Base-by-base conservation (phyloP, 2,329 filamentous ascomycete species). In the Stylonectria norvegica region DNA sequence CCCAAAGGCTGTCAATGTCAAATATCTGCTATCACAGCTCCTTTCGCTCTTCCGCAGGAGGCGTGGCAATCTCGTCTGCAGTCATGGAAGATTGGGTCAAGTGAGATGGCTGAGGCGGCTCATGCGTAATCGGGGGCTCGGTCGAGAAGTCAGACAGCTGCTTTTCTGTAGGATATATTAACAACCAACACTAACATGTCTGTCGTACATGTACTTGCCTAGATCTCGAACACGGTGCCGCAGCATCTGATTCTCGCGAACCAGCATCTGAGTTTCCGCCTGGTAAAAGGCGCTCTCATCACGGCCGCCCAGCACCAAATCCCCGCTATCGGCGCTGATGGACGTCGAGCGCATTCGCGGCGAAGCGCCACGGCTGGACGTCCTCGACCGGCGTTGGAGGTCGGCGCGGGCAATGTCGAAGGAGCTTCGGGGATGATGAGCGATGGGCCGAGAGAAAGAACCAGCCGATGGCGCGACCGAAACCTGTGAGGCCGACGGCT, bases 231-330 rank as follows among this genome's bases (percentile, higher is more conserved):
- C 86, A 34, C 86, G 75, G 59, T 83, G 75, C 46, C 83, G 81
- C 36, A 91, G 68, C 86, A 91, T 89, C 64, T 90, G 86, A 52
- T 90, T 91, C 67, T 90, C 86, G 18, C 86, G 73, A 16, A 81
- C 76, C 54, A 91, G 65, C 66, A 80, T 89, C 64, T 88, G 84
- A 2, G 85, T 88, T 65, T 91, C 86, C 4, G 86, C 86, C 61
- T 89, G 85, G 56, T 90, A 90, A 60, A 89, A 89, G 1, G 83
- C 82, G 48, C 76, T 82, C 60, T 90, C 86, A 55, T 89, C 86
- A 14, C 85, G 72, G 6, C 76, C 77, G n/a, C 76, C 77, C 2
- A 85, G 70, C 34, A 75, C 64, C 67, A 75, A 79, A 20, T 88
- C 82, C 22, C 73, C 75, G 37, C 70, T 73, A 40, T 83, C 79